Base-by-base conservation (phyloP, 2,329 filamentous ascomycete species). In the Clarireedia sp. region DNA sequence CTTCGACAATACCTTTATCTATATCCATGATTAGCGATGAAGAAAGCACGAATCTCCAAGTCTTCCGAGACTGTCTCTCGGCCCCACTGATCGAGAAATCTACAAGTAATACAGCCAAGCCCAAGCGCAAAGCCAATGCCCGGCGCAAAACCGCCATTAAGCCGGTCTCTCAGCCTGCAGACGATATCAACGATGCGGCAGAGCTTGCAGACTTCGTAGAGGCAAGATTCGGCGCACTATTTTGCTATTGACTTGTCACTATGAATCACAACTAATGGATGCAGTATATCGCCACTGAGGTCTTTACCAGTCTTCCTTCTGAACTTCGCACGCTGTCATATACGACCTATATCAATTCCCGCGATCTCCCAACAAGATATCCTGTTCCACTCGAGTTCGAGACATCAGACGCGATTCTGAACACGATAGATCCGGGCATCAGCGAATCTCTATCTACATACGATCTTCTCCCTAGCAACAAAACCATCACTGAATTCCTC, bases 131-230 rank as follows among this genome's bases (percentile, higher is more conserved):
- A 76, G 74, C 58, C 19, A 58, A 51, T 33, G 21, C n/a, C 19
- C 57, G 53, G 14, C 58, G 62, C 19, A 63, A 63, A 40, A 60
- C 52, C 21, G 61, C 59, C 3, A 64, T 63, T 16, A 67, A 64
- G 44, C 56, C 60, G 5, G 49, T 62, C 6, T 6, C 45, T 3
- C 29, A 26, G 40, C 24, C 43, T 9, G 23, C 38, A 7, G 58
- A 60, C 33, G 55, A 60, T 2, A 46, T 52, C 0, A 59, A 66
- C 51, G 63, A 67, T 62, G 62, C 62, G 5, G 85, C 86, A 62
- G 88, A 91, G 54, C 72, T 94, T 21, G 80, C 82, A 24, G 90
- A 95, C 1, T 95, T 95, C 70, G 83, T 88, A 53, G 66, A 68
- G 48, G 66, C 66, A 52, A 47, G 55, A 52, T 38, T 36, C 5